These are phyloP conservation scores for Candida fluviatilis DNA, from an alignment of 805 yeast species.

Conservation along the genomic window DNA sequence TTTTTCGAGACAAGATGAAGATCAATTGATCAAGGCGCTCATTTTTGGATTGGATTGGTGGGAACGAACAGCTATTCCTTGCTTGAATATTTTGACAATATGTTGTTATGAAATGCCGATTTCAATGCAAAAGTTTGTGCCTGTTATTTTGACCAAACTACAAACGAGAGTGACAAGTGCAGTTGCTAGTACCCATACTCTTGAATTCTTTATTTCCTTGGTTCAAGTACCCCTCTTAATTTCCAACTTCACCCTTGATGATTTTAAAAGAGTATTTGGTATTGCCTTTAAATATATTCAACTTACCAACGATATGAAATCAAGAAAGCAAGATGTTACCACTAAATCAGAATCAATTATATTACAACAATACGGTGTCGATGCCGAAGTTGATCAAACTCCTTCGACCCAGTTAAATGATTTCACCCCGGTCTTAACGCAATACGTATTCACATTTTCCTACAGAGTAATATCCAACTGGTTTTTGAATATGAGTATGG, in stretches of 20 bases:
- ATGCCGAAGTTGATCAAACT: slow-evolving; percentile 47
- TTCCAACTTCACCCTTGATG: slow-evolving; percentile 70
- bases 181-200: slow-evolving; percentile 64
- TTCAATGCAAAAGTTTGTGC: slow-evolving; percentile 63
- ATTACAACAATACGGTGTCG: slow-evolving; percentile 38
- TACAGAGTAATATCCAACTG: slow-evolving; percentile 66
- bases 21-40: slow-evolving; percentile 56
- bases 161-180: slow-evolving; percentile 72
- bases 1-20: slow-evolving; percentile 56
- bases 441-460: slow-evolving; percentile 59
- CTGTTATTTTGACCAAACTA: slow-evolving; percentile 65
- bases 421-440: slow-evolving; percentile 49
- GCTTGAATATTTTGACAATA: slow-evolving; percentile 68
- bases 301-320: slow-evolving; percentile 52
- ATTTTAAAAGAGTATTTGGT: slow-evolving; percentile 75
- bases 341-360: slow-evolving; percentile 10
- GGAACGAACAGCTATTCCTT: slow-evolving; percentile 76
- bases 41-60: slow-evolving; percentile 63
- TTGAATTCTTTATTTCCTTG: slow-evolving; percentile 69
- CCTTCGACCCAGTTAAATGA: slow-evolving; percentile 49
- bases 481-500: slow-evolving; percentile 60
- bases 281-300: slow-evolving; percentile 78
- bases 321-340: slow-evolving; percentile 15
- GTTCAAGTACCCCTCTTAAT: slow-evolving; percentile 64
- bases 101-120: slow-evolving; percentile 80